Base-by-base conservation (phyloP, 306 rosid genomes). In the Cucurbita argyrosperma region DNA sequence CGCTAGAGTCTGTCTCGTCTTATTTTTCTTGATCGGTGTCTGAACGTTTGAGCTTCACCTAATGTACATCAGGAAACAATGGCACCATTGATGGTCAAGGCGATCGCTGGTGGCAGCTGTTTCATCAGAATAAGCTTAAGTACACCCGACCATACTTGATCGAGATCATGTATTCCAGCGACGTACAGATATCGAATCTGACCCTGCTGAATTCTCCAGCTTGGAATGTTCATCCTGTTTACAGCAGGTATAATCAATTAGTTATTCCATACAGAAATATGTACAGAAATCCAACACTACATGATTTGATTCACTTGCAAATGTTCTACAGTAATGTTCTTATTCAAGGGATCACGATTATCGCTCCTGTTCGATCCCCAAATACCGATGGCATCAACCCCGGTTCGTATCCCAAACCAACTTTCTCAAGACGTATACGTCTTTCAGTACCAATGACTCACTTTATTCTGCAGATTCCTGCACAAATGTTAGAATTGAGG, bases 321-420 rank as follows among this genome's bases (percentile, higher is more conserved):
- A 23, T 66, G 19, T 8, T 38, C 13, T 71, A 54, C 88, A 84
- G 88, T 54, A 77, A 84, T 45, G 64, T 84, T 70, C 47, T 82
- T 10, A 18, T 84, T 51, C 83, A 84, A 84, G 85, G 88, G 45
- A 77, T 84, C 57, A 82, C 85, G 3, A 82, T 84, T 68, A 74
- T 84, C 6, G 85, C 88, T 46, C 88, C 88, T 7, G 75, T 84
- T 58, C 72, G 78, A 4, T 84, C 88, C 7, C 88, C 88, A 15
- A 82, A 84, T 69, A 84, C 85, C 13, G 88, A 84, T 19, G 88
- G 84, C 8, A 82, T 82, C 78, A 84, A 84, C 76, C 88, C 88
- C 59, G 88, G 85, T 84, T 63, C 8, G 80, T 56, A 38, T 51
- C 13, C 39, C 39, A 30, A 68, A 21, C 40, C 18, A 23, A 18